These are phyloP conservation scores for Aspergillus quadrilineatus DNA, from an alignment of 2,329 filamentous ascomycete genomes.

Conservation along the genomic window DNA sequence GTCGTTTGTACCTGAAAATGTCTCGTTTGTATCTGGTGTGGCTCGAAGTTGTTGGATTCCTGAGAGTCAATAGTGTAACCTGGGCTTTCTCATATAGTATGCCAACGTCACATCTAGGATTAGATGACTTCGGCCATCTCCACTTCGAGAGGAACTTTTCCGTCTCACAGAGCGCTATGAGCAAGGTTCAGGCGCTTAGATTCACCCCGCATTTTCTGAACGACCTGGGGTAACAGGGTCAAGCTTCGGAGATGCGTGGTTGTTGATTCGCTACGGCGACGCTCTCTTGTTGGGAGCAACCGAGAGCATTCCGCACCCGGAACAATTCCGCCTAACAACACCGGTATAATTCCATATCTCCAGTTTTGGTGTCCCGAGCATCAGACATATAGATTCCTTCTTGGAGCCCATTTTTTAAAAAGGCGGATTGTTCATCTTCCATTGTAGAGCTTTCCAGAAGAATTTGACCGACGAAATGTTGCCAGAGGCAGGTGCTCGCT, in stretches of 20 bases:
- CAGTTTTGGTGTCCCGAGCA: not conserved
- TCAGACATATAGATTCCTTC: not conserved
- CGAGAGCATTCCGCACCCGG: conserved; percentile 26
- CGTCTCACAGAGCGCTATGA: conserved; percentile 10
- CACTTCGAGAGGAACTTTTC: conserved; percentile 25
- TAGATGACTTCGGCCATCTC: not conserved
- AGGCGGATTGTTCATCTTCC: too few species aligned
- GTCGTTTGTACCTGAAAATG: not conserved
- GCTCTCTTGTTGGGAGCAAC: conserved; percentile 10
- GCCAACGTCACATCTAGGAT: not conserved
- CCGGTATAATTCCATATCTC: not conserved
- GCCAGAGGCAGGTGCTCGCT: not conserved
- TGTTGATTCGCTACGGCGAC: conserved; percentile 11
- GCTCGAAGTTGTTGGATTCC: not conserved
- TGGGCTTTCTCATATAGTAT: conserved; percentile 8
- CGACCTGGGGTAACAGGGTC: conserved; percentile 14
- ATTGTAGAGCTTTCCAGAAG: not conserved
- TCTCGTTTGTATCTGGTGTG: too few species aligned
- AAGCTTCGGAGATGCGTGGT: conserved; percentile 1
- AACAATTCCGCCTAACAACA: conserved; percentile 21
- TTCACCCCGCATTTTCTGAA: conserved; percentile 14
- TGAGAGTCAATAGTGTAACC: not conserved
- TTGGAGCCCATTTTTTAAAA: too few species aligned
- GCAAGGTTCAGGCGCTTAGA: not conserved
- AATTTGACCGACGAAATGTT: not conserved